Percentiles rank a stretch among this genome's conserved stretches.
phyloP scores from a whole-genome alignment of 73 alveolate genomes.

The Paramecium sexaurelia region DNA sequence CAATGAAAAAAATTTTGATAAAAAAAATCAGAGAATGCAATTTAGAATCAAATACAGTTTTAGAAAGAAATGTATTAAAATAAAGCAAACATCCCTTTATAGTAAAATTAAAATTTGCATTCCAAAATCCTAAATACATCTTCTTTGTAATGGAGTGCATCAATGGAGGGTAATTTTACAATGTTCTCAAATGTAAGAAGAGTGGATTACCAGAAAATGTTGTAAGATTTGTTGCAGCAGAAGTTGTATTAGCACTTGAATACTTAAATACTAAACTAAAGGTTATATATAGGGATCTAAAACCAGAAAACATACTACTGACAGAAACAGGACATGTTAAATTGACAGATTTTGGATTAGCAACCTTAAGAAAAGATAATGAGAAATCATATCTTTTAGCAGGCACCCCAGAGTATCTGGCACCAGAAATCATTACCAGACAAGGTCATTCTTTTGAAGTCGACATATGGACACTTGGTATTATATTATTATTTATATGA shows the following conservation, averaged over 20 bases:
- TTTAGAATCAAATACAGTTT: conserved; percentile 85
- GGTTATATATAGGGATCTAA: conserved; percentile 73
- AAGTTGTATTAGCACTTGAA: conserved; percentile 69
- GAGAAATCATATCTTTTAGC: conserved; percentile 71
- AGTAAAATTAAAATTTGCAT: conserved; percentile 82
- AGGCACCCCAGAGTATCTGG: conserved; percentile 84
- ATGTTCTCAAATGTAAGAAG: conserved; percentile 24
- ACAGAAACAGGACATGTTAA: conserved; percentile 77
- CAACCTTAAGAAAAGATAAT: conserved; percentile 66
- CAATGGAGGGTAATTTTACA: conserved; percentile 64
- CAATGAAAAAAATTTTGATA: conserved; percentile 90
- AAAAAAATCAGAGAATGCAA: conserved; percentile 76
- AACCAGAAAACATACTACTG: conserved; percentile 72
- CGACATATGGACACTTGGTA: conserved; percentile 62
- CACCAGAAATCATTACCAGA: conserved; percentile 78
- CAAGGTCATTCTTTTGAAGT: conserved; percentile 61
- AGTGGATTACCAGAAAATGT: conserved; percentile 63
- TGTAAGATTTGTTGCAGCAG: conserved; percentile 68
- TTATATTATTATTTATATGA: neutral
- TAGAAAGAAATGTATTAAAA: conserved; percentile 89
- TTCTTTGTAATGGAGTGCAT: conserved; percentile 86
- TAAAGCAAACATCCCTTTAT: conserved; percentile 86
- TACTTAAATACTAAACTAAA: conserved; percentile 51
- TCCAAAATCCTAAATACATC: conserved; percentile 86
- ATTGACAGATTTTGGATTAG: conserved; percentile 74